Evolutionary conservation across 1,284 basidiomycete genomes (phyloP), one percentile per base, ranked within the genome.

Genomic region (Pseudozyma flocculosa): DNA sequence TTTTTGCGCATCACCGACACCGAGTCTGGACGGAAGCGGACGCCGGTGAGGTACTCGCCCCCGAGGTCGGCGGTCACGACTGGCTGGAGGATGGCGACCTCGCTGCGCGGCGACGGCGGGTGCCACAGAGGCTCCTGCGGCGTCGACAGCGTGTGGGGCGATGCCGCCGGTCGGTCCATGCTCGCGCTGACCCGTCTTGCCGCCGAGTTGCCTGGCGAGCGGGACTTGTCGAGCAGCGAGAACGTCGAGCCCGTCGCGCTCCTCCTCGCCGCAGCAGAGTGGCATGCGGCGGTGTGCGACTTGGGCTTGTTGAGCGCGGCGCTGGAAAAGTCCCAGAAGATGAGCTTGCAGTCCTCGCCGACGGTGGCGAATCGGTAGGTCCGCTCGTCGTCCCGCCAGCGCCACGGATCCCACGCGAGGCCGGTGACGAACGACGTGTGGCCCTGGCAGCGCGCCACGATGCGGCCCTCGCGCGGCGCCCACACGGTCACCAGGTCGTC

Each of bases 381-480:
- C 11, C 61, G 44, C 11, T 74, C 66, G 19, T 65, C 64, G 4
- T 88, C 89, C 21, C 88, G 84, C 45, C 86, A 82, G 18, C 67
- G 42, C 70, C 73, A 76, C 14, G 89, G 86, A 79, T 98, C 95
- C 76, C 96, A 98, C 0, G 89, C 88, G 10, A 97, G 83, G 2
- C 85, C 83, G 0, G 90, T 88, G 4, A 98, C 89, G 73, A 95
- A 97, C 1, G 90, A 93, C 0, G 90, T 88, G 76, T 98, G 94
- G 0, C 94, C 95, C 79, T 96, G 92, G 80, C 93, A 96, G 44
- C 93, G 84, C 3, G 94, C 94, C n/a, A 98, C 86, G 14, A 97
- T 86, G 10, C 70, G 51, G 11, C 69, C 67, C 38, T 75, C 72
- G 4, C 69, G 34, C 0, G 67, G 67, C 4, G 69, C 56, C 61